Evolutionary conservation across 2,329 filamentous ascomycete genomes (phyloP).

Genomic region (Alternaria consortialis): DNA sequence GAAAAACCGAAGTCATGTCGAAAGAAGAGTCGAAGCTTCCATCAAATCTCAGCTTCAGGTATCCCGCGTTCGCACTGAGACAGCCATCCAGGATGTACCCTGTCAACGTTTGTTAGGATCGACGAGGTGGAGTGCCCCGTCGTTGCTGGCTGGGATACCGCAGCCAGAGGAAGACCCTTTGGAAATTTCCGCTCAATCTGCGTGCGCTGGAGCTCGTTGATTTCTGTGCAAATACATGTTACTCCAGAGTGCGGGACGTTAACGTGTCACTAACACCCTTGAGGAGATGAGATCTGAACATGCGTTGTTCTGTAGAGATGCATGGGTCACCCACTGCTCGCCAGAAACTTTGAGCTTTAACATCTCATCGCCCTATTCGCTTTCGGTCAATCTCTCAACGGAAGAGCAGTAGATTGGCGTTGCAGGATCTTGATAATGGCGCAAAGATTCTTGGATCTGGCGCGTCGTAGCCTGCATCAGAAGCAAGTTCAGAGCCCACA

Average conservation of each 20-base stretch:
- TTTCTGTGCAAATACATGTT: conserved; percentile 2
- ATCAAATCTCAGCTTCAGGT: conserved; percentile 9
- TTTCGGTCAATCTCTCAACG: conserved; percentile 17
- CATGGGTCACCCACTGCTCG: conserved; percentile 33
- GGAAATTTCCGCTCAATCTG: conserved; percentile 2
- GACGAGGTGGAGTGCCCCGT: conserved; percentile 28
- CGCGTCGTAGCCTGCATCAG: conserved; percentile 35
- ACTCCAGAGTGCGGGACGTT: conserved; percentile 32
- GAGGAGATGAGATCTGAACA: conserved; percentile 22
- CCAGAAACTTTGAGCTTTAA: conserved; percentile 24
- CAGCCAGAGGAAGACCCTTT: conserved; percentile 18
- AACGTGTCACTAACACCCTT: conserved; percentile 22
- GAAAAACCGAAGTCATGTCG: background rate
- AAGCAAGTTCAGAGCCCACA: conserved; percentile 18
- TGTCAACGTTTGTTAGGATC: conserved; percentile 25
- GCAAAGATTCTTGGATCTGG: conserved; percentile 28
- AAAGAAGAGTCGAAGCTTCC: background rate
- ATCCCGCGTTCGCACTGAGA: conserved; percentile 13
- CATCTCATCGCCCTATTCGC: conserved; percentile 14
- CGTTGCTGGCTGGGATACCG: conserved; percentile 25
- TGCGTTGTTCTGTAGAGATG: conserved; percentile 37
- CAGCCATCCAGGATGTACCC: conserved; percentile 6
- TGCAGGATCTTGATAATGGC: conserved; percentile 26
- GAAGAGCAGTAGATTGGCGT: conserved; percentile 30
- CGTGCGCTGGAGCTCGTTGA: conserved; percentile 22